Evolutionary conservation across 108 stramenopile genomes (phyloP), one percentile per base, ranked within the genome.

Genomic region (Fistulifera pelliculosa): DNA sequence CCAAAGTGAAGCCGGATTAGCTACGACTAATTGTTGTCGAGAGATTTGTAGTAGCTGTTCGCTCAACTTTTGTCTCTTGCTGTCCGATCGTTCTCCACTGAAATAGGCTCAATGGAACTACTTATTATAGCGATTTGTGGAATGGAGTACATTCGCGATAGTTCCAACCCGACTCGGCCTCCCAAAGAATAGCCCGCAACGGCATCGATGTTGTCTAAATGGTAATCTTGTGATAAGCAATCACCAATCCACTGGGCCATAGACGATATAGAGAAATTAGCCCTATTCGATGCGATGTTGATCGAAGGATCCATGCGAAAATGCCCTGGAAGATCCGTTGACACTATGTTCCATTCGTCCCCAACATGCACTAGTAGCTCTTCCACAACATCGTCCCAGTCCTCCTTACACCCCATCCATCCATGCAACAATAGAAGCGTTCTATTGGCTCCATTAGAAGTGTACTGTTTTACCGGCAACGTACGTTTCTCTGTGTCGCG

Each of bases 341-440:
- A 66, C 42, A 85, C 21, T 40, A 83, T 67, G 27, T 68, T 68
- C 87, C 87, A 88, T 18, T 75, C 70, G n/a, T 45, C 55, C 31
- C 70, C 48, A 27, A 90, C 39, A 40, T 53, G 49, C 19, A 59
- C 14, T 14, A 56, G 25, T 38, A 90, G 45, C 2, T 16, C 13
- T 38, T 50, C 40, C 15, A 39, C 79, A 49, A 78, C 71, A 7
- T 51, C 66, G 60, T 87, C 74, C 85, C 85, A 91, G 28, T 91
- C 90, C 24, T 73, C 61, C 41, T 80, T 81, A 42, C 83, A 81
- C 2, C 90, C 90, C 86, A 92, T 81, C 83, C 83, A 92, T 38
- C 90, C 90, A 65, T 92, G 90, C 26, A 92, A 45, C 5, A 92
- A 62, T 5, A 92, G 64, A 0, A 92, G 42, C 27, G 77, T 84